Evolutionary conservation across 257 asterid species (phyloP).

Genomic region (Avicennia marina): DNA sequence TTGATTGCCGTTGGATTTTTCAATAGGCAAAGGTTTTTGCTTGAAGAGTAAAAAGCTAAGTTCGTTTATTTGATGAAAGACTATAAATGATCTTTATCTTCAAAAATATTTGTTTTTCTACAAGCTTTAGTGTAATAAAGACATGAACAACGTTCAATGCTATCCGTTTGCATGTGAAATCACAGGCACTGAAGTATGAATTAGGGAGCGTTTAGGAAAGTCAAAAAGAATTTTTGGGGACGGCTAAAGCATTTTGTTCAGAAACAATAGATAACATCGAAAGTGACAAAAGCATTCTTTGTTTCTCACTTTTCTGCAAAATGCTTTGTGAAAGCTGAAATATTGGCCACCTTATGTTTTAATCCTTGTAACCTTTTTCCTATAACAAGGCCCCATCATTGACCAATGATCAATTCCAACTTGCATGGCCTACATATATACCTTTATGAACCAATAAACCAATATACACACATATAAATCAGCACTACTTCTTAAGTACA

Average conservation of each 20-base stretch:
- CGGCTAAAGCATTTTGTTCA: conserved; percentile 50
- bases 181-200: not conserved
- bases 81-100: too few species aligned
- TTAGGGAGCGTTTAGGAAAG: conserved; percentile 26
- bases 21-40: too few species aligned
- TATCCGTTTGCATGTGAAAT: conserved; percentile 25
- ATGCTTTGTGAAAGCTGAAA: conserved; percentile 27
- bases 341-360: conserved; percentile 24
- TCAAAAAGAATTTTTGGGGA: conserved; percentile 39
- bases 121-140: conserved; percentile 15
- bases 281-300: conserved; percentile 29
- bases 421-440: too few species aligned
- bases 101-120: not conserved
- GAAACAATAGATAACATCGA: conserved; percentile 39
- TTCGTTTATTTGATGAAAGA: too few species aligned
- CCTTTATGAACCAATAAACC: too few species aligned
- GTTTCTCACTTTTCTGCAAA: conserved; percentile 30
- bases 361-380: conserved; percentile 10
- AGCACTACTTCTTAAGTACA: too few species aligned
- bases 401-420: conserved; percentile 41
- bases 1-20: too few species aligned
- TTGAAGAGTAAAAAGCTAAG: too few species aligned
- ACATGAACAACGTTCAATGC: conserved; percentile 14
- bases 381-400: conserved; percentile 41
- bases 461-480: too few species aligned